These are phyloP conservation scores for Phytophthora pluvialis DNA, from an alignment of 352 stramenopile genomes.

Conservation along the genomic window DNA sequence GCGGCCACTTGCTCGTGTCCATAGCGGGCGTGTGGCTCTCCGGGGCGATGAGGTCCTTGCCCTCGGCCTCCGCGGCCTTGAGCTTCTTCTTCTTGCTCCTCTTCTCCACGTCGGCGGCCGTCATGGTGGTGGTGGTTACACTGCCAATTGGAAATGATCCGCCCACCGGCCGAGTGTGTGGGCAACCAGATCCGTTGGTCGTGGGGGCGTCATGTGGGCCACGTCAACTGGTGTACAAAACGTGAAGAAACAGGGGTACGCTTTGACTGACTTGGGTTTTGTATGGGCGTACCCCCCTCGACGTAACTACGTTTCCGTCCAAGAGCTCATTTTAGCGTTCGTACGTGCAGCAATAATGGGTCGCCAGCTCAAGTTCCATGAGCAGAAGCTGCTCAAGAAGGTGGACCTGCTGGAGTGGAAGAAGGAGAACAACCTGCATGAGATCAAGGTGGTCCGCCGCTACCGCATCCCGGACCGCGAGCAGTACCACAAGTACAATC, in stretches of 20 bases:
- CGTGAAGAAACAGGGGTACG: conserved; percentile 13
- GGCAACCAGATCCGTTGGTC: conserved; percentile 28
- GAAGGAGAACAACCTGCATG: conserved; percentile 97
- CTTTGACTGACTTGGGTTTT: conserved; percentile 15
- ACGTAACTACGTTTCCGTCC: too few species aligned
- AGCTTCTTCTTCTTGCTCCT: conserved; percentile 92
- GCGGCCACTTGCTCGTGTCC: conserved; percentile 98
- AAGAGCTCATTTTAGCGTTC: background rate
- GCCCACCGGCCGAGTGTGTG: background rate
- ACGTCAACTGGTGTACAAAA: background rate
- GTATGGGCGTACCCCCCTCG: conserved; percentile 13
- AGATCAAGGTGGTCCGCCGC: conserved; percentile 97
- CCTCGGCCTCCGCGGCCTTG: conserved; percentile 60
- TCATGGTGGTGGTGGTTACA: conserved; percentile 46
- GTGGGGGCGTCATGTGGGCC: conserved; percentile 25
- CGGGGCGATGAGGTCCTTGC: conserved; percentile 81
- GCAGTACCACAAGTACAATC: conserved; percentile 99
- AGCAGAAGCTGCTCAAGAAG: conserved; percentile 99
- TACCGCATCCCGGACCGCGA: conserved; percentile 99
- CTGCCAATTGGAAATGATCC: conserved; percentile 28
- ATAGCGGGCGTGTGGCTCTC: conserved; percentile 90
- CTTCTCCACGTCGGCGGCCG: conserved; percentile 76
- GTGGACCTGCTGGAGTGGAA: conserved; percentile 99
- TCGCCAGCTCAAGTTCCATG: conserved; percentile 95
- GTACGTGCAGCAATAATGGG: conserved; percentile 50